These are phyloP conservation scores for Epichloe baconii DNA, from an alignment of 2,329 filamentous ascomycete genomes.

Conservation along the genomic window DNA sequence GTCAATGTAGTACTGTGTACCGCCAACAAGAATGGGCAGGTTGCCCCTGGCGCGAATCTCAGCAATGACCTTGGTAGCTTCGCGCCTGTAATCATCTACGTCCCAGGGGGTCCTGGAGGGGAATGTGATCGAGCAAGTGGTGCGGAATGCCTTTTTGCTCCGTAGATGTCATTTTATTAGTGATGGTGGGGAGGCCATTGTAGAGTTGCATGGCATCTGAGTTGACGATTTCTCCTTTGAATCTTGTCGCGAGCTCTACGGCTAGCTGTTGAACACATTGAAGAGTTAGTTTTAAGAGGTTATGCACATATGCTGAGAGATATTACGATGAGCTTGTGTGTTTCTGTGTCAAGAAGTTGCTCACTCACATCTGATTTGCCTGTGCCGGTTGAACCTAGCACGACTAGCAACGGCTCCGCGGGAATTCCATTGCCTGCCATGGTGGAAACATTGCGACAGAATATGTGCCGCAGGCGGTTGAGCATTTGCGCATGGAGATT, in stretches of 20 bases:
- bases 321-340: background rate
- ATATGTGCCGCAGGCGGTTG: constrained; percentile 11
- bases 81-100: constrained; percentile 61
- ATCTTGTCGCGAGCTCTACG: constrained; percentile 68
- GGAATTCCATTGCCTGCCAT: constrained; percentile 29
- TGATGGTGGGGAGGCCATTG: constrained; percentile 79
- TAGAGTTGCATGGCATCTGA: constrained; percentile 98
- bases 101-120: constrained; percentile 70
- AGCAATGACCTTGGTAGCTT: constrained; percentile 54
- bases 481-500: constrained; percentile 14
- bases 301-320: too few relatives aligned
- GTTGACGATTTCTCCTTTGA: constrained; percentile 91
- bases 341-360: background rate
- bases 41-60: constrained; percentile 70
- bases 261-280: constrained; percentile 50
- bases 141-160: constrained; percentile 76
- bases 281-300: background rate
- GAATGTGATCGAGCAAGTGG: constrained; percentile 72
- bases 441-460: constrained; percentile 22
- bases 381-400: constrained; percentile 84
- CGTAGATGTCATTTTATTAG: constrained; percentile 70
- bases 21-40: constrained; percentile 81
- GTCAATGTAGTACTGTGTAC: constrained; percentile 92
- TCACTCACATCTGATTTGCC: constrained; percentile 73
- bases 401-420: constrained; percentile 54